Evolutionary conservation across 768 basidiomycete genomes (phyloP).

Genomic region (Hemileccinum rubropunctum): DNA sequence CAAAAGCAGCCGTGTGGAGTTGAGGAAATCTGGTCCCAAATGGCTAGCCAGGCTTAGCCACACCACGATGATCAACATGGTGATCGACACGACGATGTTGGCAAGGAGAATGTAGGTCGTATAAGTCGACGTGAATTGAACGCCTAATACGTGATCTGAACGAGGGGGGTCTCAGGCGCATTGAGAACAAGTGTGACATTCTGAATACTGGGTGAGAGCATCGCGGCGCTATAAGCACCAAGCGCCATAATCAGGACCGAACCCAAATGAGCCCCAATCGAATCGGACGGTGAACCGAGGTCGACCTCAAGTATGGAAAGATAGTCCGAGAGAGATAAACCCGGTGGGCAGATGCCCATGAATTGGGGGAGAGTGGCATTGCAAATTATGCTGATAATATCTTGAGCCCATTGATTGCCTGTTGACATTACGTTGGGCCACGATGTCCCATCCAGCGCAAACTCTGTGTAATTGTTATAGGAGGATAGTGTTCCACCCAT

Average conservation of each 20-base stretch:
- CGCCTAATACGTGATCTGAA: not conserved
- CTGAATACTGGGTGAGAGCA: not conserved
- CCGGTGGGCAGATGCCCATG: not conserved
- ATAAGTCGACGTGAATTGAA: not conserved
- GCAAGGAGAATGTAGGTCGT: not conserved
- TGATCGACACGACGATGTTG: not conserved
- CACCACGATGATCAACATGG: constrained; percentile 3
- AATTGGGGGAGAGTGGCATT: not conserved
- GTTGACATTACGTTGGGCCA: constrained; percentile 8
- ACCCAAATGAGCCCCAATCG: constrained; percentile 8
- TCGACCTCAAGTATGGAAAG: no score
- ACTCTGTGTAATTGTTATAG: constrained; percentile 6
- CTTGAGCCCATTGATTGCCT: constrained; percentile 14
- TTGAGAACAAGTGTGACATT: not conserved
- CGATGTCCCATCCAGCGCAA: constrained; percentile 15
- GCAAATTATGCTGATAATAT: constrained; percentile 16
- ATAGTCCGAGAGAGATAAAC: constrained; percentile 7
- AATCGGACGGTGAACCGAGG: no score
- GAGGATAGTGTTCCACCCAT: constrained; percentile 8
- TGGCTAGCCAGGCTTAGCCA: not conserved
- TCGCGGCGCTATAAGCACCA: constrained; percentile 8
- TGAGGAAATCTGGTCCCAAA: constrained; percentile 4
- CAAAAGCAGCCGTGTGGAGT: constrained; percentile 3
- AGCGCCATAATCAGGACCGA: constrained; percentile 4
- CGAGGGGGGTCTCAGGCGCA: no score